Evolutionary conservation across 768 basidiomycete species (phyloP), one percentile per base, ranked within the genome.

Genomic region (Coprinopsis marcescibilis): DNA sequence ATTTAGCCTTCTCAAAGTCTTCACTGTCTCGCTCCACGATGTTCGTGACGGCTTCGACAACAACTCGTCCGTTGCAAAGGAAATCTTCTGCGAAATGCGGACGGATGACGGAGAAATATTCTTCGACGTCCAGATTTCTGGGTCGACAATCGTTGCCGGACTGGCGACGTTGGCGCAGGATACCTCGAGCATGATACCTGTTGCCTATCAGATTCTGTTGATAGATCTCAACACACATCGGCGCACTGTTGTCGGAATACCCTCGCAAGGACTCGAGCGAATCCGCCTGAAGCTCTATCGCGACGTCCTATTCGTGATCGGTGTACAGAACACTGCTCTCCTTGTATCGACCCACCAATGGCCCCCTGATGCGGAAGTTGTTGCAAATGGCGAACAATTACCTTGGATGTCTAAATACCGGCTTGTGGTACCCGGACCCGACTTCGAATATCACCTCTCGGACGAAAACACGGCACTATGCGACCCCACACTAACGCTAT

Each of bases 121-220:
- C 26, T 38, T 43, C 29, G 48, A 53, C 21, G 29, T 47, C 15
- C 52, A 53, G 13, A 40, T 53, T 20, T 45, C 41, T 20, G 48
- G 42, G 23, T 41, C 40, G 15, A 43, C 43, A 27, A 41, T 49
- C 29, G 45, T 44, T 20, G 39, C 45, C 3, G 45, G 48, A 14
- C 30, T 49, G 23, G 52, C 48, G 14, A 45, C 14, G 32, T 36
- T 43, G 23, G 14, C 24, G 27, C 24, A 43, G n/a, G 41, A 43
- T n/a, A 43, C 19, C 26, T 6, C 24, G 3, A 43, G 35, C 32
- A 27, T 4, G 36, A 36, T 13, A 17, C 34, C 47, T 6, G 29
- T 52, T 23, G 23, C 42, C 2, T 52, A 52, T 34, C 42, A 35
- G 14, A 15, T 52, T 24, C 32, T 52, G 4, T 13, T 52, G 17